These are phyloP conservation scores for Solanum hybrid DNA, from an alignment of 305 asterid genomes.

Conservation along the genomic window DNA sequence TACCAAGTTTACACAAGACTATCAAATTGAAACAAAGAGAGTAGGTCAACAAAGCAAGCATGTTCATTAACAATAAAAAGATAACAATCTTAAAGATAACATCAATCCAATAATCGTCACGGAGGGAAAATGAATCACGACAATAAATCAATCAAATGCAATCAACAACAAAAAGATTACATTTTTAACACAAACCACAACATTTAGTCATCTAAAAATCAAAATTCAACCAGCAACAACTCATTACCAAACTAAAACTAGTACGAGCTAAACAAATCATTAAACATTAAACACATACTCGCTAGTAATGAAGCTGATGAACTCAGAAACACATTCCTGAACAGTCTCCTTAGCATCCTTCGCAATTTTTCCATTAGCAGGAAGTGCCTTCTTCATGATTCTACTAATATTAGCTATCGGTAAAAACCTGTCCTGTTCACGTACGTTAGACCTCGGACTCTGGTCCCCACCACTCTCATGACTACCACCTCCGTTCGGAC, in stretches of 20 bases:
- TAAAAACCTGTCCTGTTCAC: constrained; percentile 77
- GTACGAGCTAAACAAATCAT: background rate
- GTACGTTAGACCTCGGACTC: constrained; percentile 55
- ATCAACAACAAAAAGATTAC: background rate
- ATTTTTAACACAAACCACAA: background rate
- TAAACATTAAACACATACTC: constrained; percentile 31
- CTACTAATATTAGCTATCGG: constrained; percentile 80
- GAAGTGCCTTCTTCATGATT: constrained; percentile 87
- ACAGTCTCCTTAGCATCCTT: constrained; percentile 94
- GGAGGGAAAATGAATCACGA: background rate
- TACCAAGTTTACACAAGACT: background rate
- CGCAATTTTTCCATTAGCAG: constrained; percentile 70
- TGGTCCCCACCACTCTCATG: constrained; percentile 75
- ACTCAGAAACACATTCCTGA: constrained; percentile 88
- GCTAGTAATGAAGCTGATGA: constrained; percentile 88
- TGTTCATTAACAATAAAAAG: background rate
- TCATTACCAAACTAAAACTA: background rate
- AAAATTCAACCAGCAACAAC: background rate
- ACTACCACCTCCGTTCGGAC: constrained; percentile 56
- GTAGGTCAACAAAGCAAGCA: background rate
- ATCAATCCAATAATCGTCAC: background rate
- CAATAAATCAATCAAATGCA: background rate
- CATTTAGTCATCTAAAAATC: background rate
- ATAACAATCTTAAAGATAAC: background rate
- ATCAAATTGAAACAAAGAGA: background rate